phyloP scores from a whole-genome alignment of 495 filamentous ascomycete genomes.

The Aspergillus sclerotioniger region DNA sequence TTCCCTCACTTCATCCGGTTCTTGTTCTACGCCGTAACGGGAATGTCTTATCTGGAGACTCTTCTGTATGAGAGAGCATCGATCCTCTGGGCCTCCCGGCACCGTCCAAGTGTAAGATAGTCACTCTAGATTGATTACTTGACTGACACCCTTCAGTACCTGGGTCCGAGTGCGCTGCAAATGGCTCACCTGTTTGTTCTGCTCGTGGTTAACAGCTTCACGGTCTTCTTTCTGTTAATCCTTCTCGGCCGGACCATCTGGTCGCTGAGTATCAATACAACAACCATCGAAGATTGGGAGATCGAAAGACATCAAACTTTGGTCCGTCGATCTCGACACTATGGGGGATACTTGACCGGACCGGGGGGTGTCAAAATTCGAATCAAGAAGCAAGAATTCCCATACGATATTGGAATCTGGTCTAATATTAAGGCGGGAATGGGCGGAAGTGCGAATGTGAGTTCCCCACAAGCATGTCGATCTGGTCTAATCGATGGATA shows the following conservation, averaged over 20 bases:
- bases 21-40: conserved; percentile 69
- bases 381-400: conserved; percentile 73
- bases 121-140: background rate
- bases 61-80: conserved; percentile 57
- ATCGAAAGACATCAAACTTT: conserved; percentile 81
- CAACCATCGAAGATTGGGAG: conserved; percentile 93
- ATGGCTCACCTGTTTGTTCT: conserved; percentile 67
- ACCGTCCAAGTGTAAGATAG: conserved; percentile 62
- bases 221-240: conserved; percentile 63
- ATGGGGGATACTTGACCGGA: conserved; percentile 58
- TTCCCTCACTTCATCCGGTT: conserved; percentile 91
- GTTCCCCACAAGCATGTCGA: conserved; percentile 5
- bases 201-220: conserved; percentile 56
- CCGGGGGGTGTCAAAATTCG: conserved; percentile 56
- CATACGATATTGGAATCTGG: conserved; percentile 89
- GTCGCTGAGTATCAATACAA: conserved; percentile 60
- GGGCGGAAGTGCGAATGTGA: conserved; percentile 57
- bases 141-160: conserved; percentile 51
- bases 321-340: conserved; percentile 55
- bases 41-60: conserved; percentile 63
- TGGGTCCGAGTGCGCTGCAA: conserved; percentile 66
- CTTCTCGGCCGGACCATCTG: conserved; percentile 61
- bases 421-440: conserved; percentile 72
- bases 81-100: conserved; percentile 62
- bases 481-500: background rate